Conservation (phyloP, 106 monocot genomes). For the Acorus gramineus region DNA sequence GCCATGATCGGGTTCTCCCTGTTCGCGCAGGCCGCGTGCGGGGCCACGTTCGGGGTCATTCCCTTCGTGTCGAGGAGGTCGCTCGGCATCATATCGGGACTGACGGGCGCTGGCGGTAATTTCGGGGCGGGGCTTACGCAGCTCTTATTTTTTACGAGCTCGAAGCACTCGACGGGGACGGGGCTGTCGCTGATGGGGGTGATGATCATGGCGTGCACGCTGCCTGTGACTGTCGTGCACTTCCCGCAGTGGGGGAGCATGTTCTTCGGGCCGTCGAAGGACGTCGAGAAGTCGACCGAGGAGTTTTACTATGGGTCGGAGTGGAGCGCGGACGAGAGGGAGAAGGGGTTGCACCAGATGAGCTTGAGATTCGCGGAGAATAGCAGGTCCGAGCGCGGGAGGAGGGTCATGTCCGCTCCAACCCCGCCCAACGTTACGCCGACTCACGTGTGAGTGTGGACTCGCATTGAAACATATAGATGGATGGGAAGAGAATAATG, state of each 20-base stretch:
- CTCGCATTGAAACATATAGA: too few species aligned
- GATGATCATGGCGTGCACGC: slow-evolving; percentile 47
- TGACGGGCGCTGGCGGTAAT: slow-evolving; percentile 45
- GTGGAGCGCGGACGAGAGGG: slow-evolving; percentile 38
- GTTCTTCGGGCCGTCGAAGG: slow-evolving; percentile 20
- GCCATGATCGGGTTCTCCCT: slow-evolving; percentile 56
- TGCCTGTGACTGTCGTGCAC: slow-evolving; percentile 29
- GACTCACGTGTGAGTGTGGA: slow-evolving; percentile 4
- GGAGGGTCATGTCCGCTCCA: slow-evolving; percentile 10
- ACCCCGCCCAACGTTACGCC: slow-evolving; percentile 16
- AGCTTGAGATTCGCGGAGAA: slow-evolving; percentile 46
- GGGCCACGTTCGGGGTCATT: slow-evolving; percentile 45
- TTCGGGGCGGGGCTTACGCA: slow-evolving; percentile 62
- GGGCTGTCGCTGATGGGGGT: slow-evolving; percentile 36
- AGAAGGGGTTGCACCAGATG: slow-evolving; percentile 19
- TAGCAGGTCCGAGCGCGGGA: slow-evolving; percentile 31
- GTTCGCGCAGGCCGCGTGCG: slow-evolving; percentile 58
- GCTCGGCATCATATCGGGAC: slow-evolving; percentile 23
- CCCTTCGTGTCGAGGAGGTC: slow-evolving; percentile 51
- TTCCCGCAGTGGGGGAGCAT: slow-evolving; percentile 55
- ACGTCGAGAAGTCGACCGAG: slow-evolving; percentile 14
- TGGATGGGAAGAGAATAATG: too few species aligned
- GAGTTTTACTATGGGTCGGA: slow-evolving; percentile 36
- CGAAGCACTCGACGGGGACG: slow-evolving; percentile 23
- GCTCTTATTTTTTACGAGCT: slow-evolving; percentile 58